These are phyloP conservation scores for Claviceps purpurea DNA, from an alignment of 2,329 filamentous ascomycete species.

Conservation along the genomic window DNA sequence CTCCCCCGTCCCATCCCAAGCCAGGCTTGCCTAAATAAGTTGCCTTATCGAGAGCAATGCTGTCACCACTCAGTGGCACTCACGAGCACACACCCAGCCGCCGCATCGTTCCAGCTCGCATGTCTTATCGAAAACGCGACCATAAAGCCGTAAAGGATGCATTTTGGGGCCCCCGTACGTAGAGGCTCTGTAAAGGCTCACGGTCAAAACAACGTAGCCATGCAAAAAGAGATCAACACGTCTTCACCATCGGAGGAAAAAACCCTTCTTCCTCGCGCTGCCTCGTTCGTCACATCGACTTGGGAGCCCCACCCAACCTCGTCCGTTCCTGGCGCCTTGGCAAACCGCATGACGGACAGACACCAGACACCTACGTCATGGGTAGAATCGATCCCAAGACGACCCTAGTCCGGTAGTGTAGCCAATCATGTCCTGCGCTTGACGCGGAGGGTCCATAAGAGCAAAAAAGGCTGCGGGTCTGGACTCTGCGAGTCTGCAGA, in stretches of 20 bases:
- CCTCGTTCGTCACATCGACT: not conserved
- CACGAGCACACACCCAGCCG: too few relatives aligned
- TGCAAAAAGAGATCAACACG: too few relatives aligned
- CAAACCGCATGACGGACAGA: not conserved
- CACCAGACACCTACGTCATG: slow-evolving; percentile 4
- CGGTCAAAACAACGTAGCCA: too few relatives aligned
- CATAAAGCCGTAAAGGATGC: too few relatives aligned
- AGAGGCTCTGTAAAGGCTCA: too few relatives aligned
- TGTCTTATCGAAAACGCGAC: too few relatives aligned
- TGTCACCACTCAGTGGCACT: too few relatives aligned
- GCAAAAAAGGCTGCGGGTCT: not conserved
- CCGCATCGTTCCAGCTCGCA: too few relatives aligned
- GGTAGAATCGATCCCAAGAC: not conserved
- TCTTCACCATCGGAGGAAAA: not conserved
- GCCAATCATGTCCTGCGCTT: slow-evolving; percentile 1
- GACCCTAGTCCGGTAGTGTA: not conserved
- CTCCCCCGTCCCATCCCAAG: too few relatives aligned
- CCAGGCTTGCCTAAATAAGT: too few relatives aligned
- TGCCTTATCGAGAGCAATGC: too few relatives aligned
- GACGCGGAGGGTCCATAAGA: not conserved
- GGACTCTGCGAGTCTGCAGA: not conserved
- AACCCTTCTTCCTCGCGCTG: not conserved
- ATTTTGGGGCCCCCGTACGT: too few relatives aligned
- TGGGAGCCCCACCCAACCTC: not conserved
- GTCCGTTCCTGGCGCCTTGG: slow-evolving; percentile 4